phyloP scores from a whole-genome alignment of 2,329 filamentous ascomycete species.

The Aspergillus texensis region DNA sequence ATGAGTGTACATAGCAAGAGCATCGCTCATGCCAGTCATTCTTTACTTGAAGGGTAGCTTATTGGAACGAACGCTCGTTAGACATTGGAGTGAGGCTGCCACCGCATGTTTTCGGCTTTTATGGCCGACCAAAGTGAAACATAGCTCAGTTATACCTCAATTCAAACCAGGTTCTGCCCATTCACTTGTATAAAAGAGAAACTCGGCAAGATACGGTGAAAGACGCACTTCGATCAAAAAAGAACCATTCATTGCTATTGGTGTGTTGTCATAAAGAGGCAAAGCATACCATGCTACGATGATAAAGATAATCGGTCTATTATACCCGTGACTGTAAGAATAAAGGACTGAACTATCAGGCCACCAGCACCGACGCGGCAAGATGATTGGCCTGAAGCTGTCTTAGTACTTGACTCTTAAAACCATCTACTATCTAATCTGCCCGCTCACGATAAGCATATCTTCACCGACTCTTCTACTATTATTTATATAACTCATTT shows the following conservation, averaged over 20 bases:
- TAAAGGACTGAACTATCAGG: not conserved
- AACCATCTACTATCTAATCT: not conserved
- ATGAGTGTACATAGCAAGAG: not conserved
- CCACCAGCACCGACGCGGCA: not conserved
- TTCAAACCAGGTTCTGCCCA: no score
- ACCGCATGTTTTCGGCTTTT: not conserved
- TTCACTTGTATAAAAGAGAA: no score
- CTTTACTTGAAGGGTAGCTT: not conserved
- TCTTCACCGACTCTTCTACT: conserved; percentile 24
- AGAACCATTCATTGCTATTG: not conserved
- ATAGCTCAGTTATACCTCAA: no score
- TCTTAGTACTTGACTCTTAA: not conserved
- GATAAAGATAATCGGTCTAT: not conserved
- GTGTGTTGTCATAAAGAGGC: not conserved
- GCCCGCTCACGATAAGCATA: conserved; percentile 10
- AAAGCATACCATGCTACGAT: not conserved
- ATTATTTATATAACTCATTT: conserved; percentile 1
- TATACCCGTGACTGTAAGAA: not conserved
- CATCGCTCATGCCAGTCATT: not conserved
- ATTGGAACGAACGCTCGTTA: not conserved
- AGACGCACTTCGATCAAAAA: not conserved
- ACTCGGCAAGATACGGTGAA: not conserved
- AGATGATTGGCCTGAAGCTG: not conserved
- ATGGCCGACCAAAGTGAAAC: not conserved
- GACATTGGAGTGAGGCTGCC: not conserved